These are phyloP conservation scores for Fistulinella prunicolor DNA, from an alignment of 768 basidiomycete species.

Conservation along the genomic window DNA sequence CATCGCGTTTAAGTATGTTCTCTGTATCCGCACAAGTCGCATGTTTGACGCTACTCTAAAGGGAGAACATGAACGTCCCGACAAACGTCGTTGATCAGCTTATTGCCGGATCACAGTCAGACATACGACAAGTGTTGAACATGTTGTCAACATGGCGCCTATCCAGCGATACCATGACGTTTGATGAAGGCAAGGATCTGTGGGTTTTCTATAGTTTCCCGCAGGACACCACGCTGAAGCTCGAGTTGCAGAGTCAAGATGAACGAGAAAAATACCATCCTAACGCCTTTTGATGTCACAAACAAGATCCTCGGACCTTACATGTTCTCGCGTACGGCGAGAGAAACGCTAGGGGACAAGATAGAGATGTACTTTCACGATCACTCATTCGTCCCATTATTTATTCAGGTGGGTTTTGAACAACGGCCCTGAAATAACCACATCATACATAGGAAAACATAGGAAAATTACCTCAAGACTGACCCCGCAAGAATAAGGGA, in stretches of 20 bases:
- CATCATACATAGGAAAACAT: constrained; percentile 26
- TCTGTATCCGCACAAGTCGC: neutral
- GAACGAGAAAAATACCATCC: constrained; percentile 90
- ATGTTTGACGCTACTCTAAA: constrained; percentile 26
- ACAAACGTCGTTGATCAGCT: constrained; percentile 92
- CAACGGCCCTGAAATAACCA: neutral
- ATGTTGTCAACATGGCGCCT: constrained; percentile 98
- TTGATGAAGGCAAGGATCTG: constrained; percentile 91
- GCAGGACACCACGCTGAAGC: constrained; percentile 1
- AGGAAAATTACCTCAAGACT: constrained; percentile 93
- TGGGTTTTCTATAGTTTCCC: constrained; percentile 38
- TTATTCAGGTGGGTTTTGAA: constrained; percentile 70
- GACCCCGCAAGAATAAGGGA: constrained; percentile 61
- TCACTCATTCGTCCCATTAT: constrained; percentile 89
- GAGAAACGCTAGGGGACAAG: constrained; percentile 84
- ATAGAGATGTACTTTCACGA: constrained; percentile 98
- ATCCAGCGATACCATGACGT: constrained; percentile 77
- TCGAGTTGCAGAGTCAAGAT: constrained; percentile 59
- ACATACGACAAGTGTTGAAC: constrained; percentile 95
- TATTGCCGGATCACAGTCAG: constrained; percentile 83
- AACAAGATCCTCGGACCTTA: constrained; percentile 89
- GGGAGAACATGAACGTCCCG: constrained; percentile 92
- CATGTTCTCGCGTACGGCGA: constrained; percentile 76
- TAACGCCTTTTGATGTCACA: constrained; percentile 93
- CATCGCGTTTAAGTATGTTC: constrained; percentile 81